Evolutionary conservation across 768 basidiomycete species (phyloP).

Genomic region (Mycena alexandri): DNA sequence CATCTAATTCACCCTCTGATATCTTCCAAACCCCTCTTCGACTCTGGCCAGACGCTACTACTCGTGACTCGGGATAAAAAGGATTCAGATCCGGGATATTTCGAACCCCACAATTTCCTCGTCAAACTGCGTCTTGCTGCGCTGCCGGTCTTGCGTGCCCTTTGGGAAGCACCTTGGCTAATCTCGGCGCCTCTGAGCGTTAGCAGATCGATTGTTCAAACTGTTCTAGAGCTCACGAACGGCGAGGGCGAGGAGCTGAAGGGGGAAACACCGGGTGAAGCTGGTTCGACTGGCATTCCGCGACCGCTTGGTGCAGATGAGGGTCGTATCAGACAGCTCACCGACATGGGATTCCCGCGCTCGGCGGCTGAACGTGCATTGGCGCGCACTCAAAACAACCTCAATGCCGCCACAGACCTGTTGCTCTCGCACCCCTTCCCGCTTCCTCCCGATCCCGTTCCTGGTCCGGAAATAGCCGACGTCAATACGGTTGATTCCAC

Average conservation of each 20-base stretch:
- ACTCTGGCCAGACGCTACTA: constrained; percentile 85
- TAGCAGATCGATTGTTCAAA: constrained; percentile 80
- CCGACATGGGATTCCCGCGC: constrained; percentile 98
- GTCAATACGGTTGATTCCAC: constrained; percentile 23
- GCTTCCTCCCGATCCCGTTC: constrained; percentile 75
- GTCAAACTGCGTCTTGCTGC: constrained; percentile 81
- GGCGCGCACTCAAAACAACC: constrained; percentile 86
- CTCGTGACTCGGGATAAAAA: constrained; percentile 82
- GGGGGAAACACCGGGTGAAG: constrained; percentile 56
- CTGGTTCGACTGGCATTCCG: constrained; percentile 42
- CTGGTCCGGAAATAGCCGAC: constrained; percentile 44
- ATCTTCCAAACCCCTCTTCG: constrained; percentile 84
- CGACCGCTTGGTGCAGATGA: constrained; percentile 75
- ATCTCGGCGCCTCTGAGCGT: constrained; percentile 79
- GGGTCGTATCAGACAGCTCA: constrained; percentile 81
- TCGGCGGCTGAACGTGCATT: constrained; percentile 88
- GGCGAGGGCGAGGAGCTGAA: constrained; percentile 84
- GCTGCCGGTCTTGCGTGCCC: constrained; percentile 71
- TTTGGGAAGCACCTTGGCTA: constrained; percentile 92
- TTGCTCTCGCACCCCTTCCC: constrained; percentile 87
- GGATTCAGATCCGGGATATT: constrained; percentile 82
- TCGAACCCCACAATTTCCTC: constrained; percentile 89
- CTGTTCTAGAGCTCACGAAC: constrained; percentile 83
- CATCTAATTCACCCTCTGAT: constrained; percentile 82
- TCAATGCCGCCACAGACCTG: constrained; percentile 89